Evolutionary conservation across 2,329 filamentous ascomycete genomes (phyloP).

Genomic region (Blumeriella jaapii): DNA sequence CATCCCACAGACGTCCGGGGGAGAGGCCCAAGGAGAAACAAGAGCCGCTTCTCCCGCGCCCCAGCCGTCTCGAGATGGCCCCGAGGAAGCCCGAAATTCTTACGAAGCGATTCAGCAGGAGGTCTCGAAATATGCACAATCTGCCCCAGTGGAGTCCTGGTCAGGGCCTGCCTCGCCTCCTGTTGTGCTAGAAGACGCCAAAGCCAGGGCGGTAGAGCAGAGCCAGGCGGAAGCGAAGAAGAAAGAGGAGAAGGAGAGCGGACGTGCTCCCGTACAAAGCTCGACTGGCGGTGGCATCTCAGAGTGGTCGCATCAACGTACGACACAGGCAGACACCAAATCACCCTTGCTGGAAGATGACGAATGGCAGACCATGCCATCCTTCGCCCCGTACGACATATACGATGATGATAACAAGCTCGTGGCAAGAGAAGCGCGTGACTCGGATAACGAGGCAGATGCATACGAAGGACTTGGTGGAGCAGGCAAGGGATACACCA

Average conservation of each 20-base stretch:
- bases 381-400: slow-evolving; percentile 84
- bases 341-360: slow-evolving; percentile 47
- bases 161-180: neutral
- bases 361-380: slow-evolving; percentile 88
- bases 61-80: slow-evolving; percentile 4
- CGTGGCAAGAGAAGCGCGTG: slow-evolving; percentile 66
- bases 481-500: slow-evolving; percentile 88
- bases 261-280: slow-evolving; percentile 16
- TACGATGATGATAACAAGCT: slow-evolving; percentile 90
- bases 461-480: slow-evolving; percentile 72
- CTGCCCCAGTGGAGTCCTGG: neutral
- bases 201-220: slow-evolving; percentile 3
- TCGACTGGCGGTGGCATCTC: slow-evolving; percentile 35
- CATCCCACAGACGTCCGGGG: slow-evolving; percentile 10
- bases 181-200: neutral
- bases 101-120: slow-evolving; percentile 3
- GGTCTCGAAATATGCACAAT: slow-evolving; percentile 4
- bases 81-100: slow-evolving; percentile 1
- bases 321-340: slow-evolving; percentile 40
- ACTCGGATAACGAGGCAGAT: slow-evolving; percentile 54
- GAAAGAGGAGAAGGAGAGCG: slow-evolving; percentile 3
- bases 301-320: slow-evolving; percentile 85
- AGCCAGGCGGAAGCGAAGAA: slow-evolving; percentile 1
- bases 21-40: neutral
- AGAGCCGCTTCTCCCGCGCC: slow-evolving; percentile 2